Base-by-base conservation (phyloP, 306 rosid species). In the Malus fusca region DNA sequence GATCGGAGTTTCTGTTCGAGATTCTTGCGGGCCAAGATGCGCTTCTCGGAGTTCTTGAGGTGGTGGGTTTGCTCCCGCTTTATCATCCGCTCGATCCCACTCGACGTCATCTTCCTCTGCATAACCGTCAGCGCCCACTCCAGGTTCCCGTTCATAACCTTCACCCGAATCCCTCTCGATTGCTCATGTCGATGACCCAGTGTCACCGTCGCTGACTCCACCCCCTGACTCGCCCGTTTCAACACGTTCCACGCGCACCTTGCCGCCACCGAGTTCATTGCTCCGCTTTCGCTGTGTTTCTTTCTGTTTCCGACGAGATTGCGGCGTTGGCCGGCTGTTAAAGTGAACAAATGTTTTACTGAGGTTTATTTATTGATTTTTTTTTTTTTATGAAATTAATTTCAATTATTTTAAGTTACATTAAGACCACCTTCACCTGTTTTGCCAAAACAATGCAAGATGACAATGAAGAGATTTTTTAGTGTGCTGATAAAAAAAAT, bases 21-120 rank as follows among this genome's bases (percentile, higher is more conserved):
- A 40, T 69, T 83, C 84, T 92, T 90, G 66, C 80, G 78, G 14
- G 98, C 96, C 82, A 92, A 77, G 44, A 90, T 82, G 6, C 97
- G 93, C 85, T 90, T 95, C 90, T 92, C 97, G 6, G 97, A 95
- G 86, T 92, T 92, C 86, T 95, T 95, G 71, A 95, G 71, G 73
- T 95, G 97, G 80, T 82, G 87, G 44, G 79, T 82, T 71, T 87
- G 93, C 78, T 85, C 90, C 1, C 28, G 68, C 88, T 87, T 90
- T 67, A 95, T 88, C 87, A 95, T 65, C 75, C 98, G 79, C 85
- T 95, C 98, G 11, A 95, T 89, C 61, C 98, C 98, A 52, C 98
- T 92, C 19, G 92, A 83, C 71, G 78, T 87, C 96, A 95, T 95
- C 80, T 79, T 85, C 76, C 90, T 89, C 85, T 92, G 95, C 96